phyloP scores from a whole-genome alignment of 1,284 basidiomycete genomes.

The Fomitopsis palustris region DNA sequence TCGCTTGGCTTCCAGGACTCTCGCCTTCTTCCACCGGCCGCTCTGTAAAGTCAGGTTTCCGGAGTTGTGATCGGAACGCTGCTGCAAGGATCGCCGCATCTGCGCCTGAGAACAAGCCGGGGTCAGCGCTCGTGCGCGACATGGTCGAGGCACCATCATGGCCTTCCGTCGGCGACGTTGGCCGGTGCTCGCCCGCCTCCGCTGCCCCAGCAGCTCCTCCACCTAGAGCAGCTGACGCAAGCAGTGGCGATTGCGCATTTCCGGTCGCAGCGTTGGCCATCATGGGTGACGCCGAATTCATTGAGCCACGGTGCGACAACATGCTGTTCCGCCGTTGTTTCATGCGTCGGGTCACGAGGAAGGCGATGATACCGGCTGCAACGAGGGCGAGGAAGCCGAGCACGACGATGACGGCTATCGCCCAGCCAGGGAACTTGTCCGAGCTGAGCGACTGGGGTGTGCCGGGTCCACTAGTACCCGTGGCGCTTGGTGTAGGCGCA shows the following conservation, averaged over 20 bases:
- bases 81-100: constrained; percentile 88
- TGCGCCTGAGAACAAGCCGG: constrained; percentile 69
- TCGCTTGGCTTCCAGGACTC: constrained; percentile 39
- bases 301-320: constrained; percentile 63
- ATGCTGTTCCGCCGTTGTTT: constrained; percentile 45
- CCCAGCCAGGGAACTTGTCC: constrained; percentile 73
- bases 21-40: constrained; percentile 67
- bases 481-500: constrained; percentile 8
- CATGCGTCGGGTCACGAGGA: constrained; percentile 66
- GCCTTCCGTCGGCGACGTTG: constrained; percentile 45
- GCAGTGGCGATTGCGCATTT: constrained; percentile 48
- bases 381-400: constrained; percentile 78
- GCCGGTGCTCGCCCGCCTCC: constrained; percentile 29
- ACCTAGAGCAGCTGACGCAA: constrained; percentile 25
- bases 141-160: constrained; percentile 66
- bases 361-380: constrained; percentile 60
- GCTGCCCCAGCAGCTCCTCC: constrained; percentile 24
- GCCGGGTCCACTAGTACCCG: constrained; percentile 22
- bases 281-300: constrained; percentile 78
- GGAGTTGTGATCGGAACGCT: constrained; percentile 77
- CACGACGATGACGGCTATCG: constrained; percentile 83
- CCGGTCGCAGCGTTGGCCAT: constrained; percentile 52
- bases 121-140: constrained; percentile 51
- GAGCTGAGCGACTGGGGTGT: constrained; percentile 42
- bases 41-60: constrained; percentile 78